Evolutionary conservation across 257 asterid species (phyloP).

Genomic region (Paulownia fortunei): DNA sequence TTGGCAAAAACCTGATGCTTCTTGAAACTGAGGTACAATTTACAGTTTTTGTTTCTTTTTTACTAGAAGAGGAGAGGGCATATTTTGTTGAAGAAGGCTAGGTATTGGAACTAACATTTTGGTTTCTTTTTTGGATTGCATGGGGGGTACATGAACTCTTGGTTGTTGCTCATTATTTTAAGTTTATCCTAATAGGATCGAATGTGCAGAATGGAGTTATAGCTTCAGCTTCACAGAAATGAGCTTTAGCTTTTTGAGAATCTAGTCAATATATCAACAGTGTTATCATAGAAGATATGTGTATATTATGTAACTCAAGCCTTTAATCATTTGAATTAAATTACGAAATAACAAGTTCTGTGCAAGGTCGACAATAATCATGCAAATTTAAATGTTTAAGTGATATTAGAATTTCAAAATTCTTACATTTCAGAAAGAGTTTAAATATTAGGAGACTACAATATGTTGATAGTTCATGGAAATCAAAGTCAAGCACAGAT

Average conservation of each 20-base stretch:
- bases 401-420: background rate
- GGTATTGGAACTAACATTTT: background rate
- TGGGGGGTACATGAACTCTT: background rate
- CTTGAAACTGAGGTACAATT: conserved; percentile 70
- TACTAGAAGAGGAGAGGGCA: background rate
- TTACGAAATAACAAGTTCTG: background rate
- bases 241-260: background rate
- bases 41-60: background rate
- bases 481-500: conserved; percentile 10
- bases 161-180: conserved; percentile 11
- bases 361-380: no score
- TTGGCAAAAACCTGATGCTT: conserved; percentile 52
- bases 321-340: conserved; percentile 11
- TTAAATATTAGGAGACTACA: background rate
- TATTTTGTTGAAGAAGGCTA: background rate
- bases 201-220: background rate
- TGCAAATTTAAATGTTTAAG: background rate
- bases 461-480: background rate
- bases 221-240: background rate
- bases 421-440: background rate
- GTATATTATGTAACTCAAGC: conserved; percentile 1
- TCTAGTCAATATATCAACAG: background rate
- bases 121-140: background rate
- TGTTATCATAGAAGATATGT: background rate
- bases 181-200: background rate